Conservation (phyloP, 2,329 filamentous ascomycete genomes). For the Alternaria sp. region DNA sequence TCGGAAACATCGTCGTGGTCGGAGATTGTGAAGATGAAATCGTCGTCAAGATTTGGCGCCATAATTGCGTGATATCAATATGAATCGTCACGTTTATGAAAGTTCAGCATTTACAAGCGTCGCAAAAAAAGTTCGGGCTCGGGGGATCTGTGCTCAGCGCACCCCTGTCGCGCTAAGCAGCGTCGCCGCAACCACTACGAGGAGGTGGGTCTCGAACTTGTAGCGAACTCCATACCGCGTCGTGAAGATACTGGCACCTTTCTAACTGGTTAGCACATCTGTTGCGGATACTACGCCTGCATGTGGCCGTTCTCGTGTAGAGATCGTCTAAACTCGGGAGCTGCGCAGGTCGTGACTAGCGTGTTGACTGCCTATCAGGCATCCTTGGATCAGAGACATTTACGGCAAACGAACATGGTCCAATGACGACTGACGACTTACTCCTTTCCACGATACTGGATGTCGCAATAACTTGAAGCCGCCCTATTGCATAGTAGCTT, state of each 20-base stretch:
- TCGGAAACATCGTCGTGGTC: slow-evolving; percentile 51
- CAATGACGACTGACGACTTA: not conserved
- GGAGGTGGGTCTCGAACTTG: not conserved
- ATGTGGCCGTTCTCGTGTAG: not conserved
- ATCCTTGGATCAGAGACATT: not conserved
- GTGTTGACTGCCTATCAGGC: not conserved
- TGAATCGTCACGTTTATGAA: not conserved
- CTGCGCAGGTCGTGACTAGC: not conserved
- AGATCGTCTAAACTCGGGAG: not conserved
- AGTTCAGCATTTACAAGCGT: slow-evolving; percentile 17
- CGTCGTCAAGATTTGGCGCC: slow-evolving; percentile 47
- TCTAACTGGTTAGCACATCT: not conserved
- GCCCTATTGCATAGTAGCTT: not conserved
- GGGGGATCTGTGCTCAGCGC: slow-evolving; percentile 19
- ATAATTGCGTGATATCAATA: slow-evolving; percentile 26
- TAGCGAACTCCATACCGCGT: not conserved
- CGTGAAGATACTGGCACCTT: not conserved
- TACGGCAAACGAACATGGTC: not conserved
- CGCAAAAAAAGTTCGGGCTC: slow-evolving; percentile 34
- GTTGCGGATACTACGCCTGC: no score
- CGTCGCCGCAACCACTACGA: slow-evolving; percentile 1
- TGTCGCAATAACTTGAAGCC: not conserved
- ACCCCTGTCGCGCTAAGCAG: slow-evolving; percentile 18
- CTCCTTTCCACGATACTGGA: not conserved
- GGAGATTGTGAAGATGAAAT: slow-evolving; percentile 52